Evolutionary conservation across 2,329 filamentous ascomycete genomes (phyloP).

Genomic region (Hypoxylon sp.): DNA sequence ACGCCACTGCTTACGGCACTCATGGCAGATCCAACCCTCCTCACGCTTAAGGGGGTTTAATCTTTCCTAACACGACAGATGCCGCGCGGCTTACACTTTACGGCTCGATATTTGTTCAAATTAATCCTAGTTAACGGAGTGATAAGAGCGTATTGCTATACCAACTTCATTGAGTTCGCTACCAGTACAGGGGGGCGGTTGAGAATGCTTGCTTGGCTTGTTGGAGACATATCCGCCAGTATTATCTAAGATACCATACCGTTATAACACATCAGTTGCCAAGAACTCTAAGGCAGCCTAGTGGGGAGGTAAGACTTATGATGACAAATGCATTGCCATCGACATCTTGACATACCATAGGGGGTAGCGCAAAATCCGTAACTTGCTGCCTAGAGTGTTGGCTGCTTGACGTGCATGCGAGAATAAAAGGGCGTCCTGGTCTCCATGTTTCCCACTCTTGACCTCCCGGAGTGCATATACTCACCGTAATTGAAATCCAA

Average conservation of each 20-base stretch:
- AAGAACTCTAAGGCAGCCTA: not conserved
- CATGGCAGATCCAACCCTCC: not conserved
- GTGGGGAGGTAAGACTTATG: not conserved
- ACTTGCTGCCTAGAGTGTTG: not conserved
- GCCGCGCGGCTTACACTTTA: too few relatives aligned
- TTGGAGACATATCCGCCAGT: too few relatives aligned
- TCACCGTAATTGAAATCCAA: not conserved
- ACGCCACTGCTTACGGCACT: not conserved
- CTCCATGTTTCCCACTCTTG: not conserved
- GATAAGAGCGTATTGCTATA: too few relatives aligned
- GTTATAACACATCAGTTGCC: not conserved
- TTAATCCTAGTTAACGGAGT: too few relatives aligned
- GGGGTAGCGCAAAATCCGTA: not conserved
- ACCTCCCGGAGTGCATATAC: not conserved
- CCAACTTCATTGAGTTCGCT: too few relatives aligned
- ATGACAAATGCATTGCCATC: not conserved
- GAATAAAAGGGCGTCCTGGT: not conserved
- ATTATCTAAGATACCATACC: not conserved
- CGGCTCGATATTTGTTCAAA: too few relatives aligned
- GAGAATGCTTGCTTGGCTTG: too few relatives aligned
- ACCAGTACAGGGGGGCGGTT: too few relatives aligned
- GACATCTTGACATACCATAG: not conserved
- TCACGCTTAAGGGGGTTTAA: too few relatives aligned
- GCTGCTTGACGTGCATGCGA: not conserved
- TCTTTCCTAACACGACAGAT: too few relatives aligned